These are phyloP conservation scores for Pichia sp. DNA, from an alignment of 1,139 yeast species.

Conservation along the genomic window DNA sequence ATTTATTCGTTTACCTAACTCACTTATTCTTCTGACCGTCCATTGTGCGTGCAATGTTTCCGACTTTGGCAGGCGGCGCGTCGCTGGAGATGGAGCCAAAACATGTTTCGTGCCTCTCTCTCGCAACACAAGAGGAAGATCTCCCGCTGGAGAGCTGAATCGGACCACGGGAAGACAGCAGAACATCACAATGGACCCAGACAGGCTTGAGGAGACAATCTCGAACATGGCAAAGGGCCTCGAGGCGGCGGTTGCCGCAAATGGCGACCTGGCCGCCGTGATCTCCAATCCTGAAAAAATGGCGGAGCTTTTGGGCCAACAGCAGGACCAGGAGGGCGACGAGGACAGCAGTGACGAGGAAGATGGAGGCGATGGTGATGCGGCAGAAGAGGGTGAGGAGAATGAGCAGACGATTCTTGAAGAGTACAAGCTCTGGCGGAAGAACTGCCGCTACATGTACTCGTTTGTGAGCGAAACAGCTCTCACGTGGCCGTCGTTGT, in stretches of 20 bases:
- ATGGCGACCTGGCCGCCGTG: background rate
- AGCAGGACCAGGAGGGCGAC: background rate
- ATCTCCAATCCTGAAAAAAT: background rate
- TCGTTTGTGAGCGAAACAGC: slow-evolving; percentile 79
- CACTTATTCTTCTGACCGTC: too few relatives aligned
- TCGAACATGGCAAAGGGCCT: slow-evolving; percentile 7
- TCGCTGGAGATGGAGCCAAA: too few relatives aligned
- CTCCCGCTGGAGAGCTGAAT: too few relatives aligned
- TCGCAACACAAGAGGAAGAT: too few relatives aligned
- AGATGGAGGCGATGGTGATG: background rate
- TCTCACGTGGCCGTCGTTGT: slow-evolving; percentile 74
- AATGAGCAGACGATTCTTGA: slow-evolving; percentile 51
- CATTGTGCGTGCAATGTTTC: too few relatives aligned
- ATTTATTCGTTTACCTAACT: too few relatives aligned
- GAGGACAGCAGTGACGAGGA: background rate
- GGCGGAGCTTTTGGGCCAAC: background rate
- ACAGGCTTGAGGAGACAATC: slow-evolving; percentile 3
- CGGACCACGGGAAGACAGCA: too few relatives aligned
- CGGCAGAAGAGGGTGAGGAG: slow-evolving; percentile 21
- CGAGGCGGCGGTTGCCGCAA: slow-evolving; percentile 2
- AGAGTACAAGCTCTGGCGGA: slow-evolving; percentile 75
- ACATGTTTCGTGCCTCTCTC: too few relatives aligned
- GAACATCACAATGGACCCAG: slow-evolving; percentile 5
- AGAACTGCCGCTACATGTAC: slow-evolving; percentile 75
- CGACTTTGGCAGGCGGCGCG: too few relatives aligned